Conservation (phyloP, 768 basidiomycete species). For the Termitomyces sp. region DNA sequence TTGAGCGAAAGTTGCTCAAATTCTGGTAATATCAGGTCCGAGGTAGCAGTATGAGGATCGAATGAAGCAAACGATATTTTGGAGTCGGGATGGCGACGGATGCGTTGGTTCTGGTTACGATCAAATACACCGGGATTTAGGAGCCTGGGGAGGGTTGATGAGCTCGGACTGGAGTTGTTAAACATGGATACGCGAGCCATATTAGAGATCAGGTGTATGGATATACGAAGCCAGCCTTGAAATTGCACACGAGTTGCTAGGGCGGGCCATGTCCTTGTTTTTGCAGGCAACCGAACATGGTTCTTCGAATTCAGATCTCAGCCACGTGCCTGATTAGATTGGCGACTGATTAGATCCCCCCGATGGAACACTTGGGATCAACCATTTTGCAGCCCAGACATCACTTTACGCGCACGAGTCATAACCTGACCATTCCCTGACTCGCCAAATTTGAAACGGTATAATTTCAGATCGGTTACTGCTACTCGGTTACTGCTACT, state of each 20-base stretch:
- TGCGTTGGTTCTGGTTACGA: conserved; percentile 50
- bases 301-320: not conserved
- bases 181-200: conserved; percentile 1
- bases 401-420: conserved; percentile 5
- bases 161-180: conserved; percentile 13
- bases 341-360: not conserved
- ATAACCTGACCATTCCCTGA: conserved; percentile 13
- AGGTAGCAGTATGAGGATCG: conserved; percentile 60
- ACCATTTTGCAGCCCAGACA: not conserved
- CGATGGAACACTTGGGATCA: not conserved
- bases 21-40: conserved; percentile 27
- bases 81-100: conserved; percentile 56
- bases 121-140: conserved; percentile 62
- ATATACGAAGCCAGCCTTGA: conserved; percentile 1
- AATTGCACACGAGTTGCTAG: conserved; percentile 18
- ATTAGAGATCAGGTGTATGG: not conserved
- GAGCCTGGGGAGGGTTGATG: conserved; percentile 13
- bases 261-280: conserved; percentile 4
- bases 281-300: not conserved
- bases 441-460: conserved; percentile 11
- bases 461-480: conserved; percentile 8
- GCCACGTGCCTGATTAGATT: conserved; percentile 15
- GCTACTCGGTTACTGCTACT: not conserved
- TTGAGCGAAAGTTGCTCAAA: conserved; percentile 36
- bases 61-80: conserved; percentile 71